A percentile compares a stretch with the other conserved stretches of the same genome.
Conservation (phyloP, 805 yeast genomes). For the Candida arabinofermentans region DNA sequence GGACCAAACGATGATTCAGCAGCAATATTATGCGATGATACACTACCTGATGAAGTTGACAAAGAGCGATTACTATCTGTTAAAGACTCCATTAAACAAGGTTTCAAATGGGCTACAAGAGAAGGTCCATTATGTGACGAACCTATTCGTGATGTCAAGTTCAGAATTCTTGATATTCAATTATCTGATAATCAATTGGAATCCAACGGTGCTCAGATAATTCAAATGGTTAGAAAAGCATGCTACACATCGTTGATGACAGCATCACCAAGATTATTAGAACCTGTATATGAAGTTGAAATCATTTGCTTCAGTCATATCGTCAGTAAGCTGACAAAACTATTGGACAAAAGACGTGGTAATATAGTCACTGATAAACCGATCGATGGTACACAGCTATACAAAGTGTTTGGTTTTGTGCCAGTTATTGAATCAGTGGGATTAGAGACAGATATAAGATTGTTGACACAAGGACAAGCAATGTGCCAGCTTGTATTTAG, state of each 20-base stretch:
- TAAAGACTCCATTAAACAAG: conserved; percentile 60
- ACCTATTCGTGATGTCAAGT: conserved; percentile 63
- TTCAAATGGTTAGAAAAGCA: conserved; percentile 80
- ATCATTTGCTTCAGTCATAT: conserved; percentile 48
- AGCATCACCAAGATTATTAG: conserved; percentile 75
- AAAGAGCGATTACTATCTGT: conserved; percentile 40
- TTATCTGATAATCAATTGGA: conserved; percentile 46
- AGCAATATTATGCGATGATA: conserved; percentile 58
- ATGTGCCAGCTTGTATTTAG: conserved; percentile 61
- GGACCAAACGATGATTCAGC: conserved; percentile 61
- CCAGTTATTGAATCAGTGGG: conserved; percentile 94
- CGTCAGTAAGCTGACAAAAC: conserved; percentile 20
- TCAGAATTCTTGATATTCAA: conserved; percentile 61
- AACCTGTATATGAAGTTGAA: conserved; percentile 68
- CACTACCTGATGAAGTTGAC: conserved; percentile 67
- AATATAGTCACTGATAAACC: conserved; percentile 42
- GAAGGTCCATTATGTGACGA: conserved; percentile 96
- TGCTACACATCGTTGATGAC: conserved; percentile 76
- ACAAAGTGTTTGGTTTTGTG: conserved; percentile 54
- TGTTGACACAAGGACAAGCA: conserved; percentile 76
- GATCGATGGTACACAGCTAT: conserved; percentile 71
- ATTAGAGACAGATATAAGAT: conserved; percentile 77
- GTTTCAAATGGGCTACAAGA: conserved; percentile 76
- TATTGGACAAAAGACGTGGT: conserved; percentile 70
- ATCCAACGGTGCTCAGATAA: conserved; percentile 63